phyloP scores from a whole-genome alignment of 352 stramenopile species.

The Phytophthora megakarya region DNA sequence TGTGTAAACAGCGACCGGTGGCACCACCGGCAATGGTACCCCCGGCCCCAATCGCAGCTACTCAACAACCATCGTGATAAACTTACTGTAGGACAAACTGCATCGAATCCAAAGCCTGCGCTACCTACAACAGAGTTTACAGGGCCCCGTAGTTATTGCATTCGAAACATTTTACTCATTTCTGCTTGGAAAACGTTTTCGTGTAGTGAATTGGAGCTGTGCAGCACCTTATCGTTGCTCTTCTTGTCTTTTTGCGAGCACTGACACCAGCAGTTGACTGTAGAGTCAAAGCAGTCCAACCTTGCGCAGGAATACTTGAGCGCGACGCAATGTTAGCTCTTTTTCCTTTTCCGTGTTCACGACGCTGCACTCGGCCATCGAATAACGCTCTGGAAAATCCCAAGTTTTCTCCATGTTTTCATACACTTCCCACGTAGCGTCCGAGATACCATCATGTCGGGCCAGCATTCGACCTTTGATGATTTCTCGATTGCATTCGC shows the following conservation, averaged over 20 bases:
- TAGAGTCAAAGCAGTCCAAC: constrained; percentile 48
- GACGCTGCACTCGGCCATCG: constrained; percentile 48
- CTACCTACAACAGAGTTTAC: constrained; percentile 18
- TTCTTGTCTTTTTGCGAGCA: neutral
- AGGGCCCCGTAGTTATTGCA: neutral
- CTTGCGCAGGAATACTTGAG: constrained; percentile 65
- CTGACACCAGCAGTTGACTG: neutral
- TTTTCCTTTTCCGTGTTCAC: constrained; percentile 79
- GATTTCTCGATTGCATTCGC: constrained; percentile 74
- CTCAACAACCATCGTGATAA: constrained; percentile 38
- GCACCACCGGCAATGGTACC: constrained; percentile 15
- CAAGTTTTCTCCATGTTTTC: constrained; percentile 65
- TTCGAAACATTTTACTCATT: neutral
- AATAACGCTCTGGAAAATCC: constrained; percentile 39
- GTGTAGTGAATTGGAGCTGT: neutral
- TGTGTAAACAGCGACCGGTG: constrained; percentile 39
- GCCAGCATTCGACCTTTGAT: constrained; percentile 64
- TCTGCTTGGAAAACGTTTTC: constrained; percentile 1
- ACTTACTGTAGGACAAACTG: constrained; percentile 26
- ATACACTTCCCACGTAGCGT: constrained; percentile 72
- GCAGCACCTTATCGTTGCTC: constrained; percentile 10
- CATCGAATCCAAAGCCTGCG: constrained; percentile 19
- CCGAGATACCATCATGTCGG: constrained; percentile 62
- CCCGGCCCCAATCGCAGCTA: constrained; percentile 13
- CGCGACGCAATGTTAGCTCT: constrained; percentile 60